Evolutionary conservation across 2,329 filamentous ascomycete genomes (phyloP).

Genomic region (Hymenoscyphus repandus): DNA sequence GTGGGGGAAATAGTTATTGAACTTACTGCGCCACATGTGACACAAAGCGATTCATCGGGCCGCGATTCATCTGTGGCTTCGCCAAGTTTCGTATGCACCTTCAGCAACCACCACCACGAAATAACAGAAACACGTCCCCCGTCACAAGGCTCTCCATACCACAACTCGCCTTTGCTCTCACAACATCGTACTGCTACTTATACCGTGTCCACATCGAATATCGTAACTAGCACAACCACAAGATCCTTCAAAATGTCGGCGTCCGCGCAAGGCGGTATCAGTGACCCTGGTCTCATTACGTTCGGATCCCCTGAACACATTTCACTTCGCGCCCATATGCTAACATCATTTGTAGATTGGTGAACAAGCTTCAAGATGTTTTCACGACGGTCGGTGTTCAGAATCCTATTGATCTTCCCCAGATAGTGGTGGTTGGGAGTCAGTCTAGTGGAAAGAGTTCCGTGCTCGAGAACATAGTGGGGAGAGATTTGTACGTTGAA

Average conservation of each 20-base stretch:
- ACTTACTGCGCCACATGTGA: too few species aligned
- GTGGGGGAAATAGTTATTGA: too few species aligned
- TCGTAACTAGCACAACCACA: constrained; percentile 5
- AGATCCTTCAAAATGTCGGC: constrained; percentile 23
- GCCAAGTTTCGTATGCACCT: constrained; percentile 6
- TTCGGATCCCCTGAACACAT: constrained; percentile 33
- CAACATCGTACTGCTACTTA: constrained; percentile 1
- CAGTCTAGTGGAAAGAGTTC: constrained; percentile 99
- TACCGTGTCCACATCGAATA: constrained; percentile 3
- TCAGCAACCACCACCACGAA: constrained; percentile 8
- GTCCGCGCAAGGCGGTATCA: constrained; percentile 50
- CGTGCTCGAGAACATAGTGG: constrained; percentile 97
- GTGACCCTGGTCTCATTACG: constrained; percentile 63
- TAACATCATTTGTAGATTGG: constrained; percentile 52
- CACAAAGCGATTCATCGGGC: too few species aligned
- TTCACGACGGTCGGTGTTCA: constrained; percentile 97
- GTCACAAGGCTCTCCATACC: constrained; percentile 3
- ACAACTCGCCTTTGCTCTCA: constrained; percentile 6
- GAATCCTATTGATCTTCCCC: constrained; percentile 97
- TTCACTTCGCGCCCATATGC: constrained; percentile 23
- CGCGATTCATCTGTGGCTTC: too few species aligned
- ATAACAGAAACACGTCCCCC: neutral
- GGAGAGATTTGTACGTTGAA: constrained; percentile 85
- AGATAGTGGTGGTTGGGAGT: constrained; percentile 96
- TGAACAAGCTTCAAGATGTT: constrained; percentile 99